Conservation (phyloP, 257 asterid genomes). For the Solanum dulcamara region DNA sequence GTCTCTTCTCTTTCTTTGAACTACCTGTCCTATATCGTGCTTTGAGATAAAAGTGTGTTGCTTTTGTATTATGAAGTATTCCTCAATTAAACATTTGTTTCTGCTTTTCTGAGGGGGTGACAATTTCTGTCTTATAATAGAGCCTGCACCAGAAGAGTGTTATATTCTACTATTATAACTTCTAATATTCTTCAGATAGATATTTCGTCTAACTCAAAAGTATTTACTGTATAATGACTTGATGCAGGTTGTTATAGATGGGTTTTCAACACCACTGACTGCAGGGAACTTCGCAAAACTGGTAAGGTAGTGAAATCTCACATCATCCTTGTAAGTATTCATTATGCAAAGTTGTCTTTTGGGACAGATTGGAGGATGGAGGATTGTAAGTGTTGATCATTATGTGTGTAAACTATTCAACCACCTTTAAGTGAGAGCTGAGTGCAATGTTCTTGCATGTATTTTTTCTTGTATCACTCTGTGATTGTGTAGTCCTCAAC, state of each 20-base stretch:
- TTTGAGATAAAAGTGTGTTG: background rate
- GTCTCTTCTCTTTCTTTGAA: background rate
- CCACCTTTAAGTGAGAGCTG: background rate
- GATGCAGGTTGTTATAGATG: slow-evolving; percentile 75
- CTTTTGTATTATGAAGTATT: background rate
- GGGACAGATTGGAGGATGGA: background rate
- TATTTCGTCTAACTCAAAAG: background rate
- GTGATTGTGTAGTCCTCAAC: background rate
- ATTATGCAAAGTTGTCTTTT: background rate
- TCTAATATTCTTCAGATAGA: background rate
- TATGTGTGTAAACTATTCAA: background rate
- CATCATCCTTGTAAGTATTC: slow-evolving; percentile 13
- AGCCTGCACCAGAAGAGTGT: background rate
- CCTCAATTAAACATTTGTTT: background rate
- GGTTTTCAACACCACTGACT: slow-evolving; percentile 90
- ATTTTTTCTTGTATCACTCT: background rate
- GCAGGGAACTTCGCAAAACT: slow-evolving; percentile 97
- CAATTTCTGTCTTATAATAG: background rate
- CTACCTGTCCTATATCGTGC: background rate
- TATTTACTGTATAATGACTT: background rate
- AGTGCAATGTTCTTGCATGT: background rate
- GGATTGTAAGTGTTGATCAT: background rate
- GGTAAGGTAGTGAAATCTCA: slow-evolving; percentile 85
- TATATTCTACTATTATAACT: background rate
- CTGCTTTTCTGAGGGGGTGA: background rate